These are phyloP conservation scores for Knoxia roxburghii DNA, from an alignment of 257 asterid genomes.

Conservation along the genomic window DNA sequence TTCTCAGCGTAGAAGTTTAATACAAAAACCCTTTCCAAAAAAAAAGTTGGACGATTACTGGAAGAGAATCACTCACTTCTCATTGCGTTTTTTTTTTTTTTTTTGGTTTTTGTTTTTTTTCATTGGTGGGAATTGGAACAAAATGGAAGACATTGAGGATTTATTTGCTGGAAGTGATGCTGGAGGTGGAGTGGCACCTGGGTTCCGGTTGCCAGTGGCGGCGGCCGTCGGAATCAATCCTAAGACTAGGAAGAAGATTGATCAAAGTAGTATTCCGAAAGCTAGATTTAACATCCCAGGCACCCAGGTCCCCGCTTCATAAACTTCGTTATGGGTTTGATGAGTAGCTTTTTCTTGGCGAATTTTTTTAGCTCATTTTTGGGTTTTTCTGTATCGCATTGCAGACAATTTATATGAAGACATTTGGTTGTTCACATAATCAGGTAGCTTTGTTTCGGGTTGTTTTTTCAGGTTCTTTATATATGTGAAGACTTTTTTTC, in stretches of 20 bases:
- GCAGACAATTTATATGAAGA: slow-evolving; percentile 88
- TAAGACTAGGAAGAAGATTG: slow-evolving; percentile 28
- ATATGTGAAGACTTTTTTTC: background rate
- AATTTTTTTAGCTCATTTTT: background rate
- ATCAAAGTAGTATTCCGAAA: slow-evolving; percentile 13
- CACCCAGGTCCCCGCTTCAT: slow-evolving; percentile 62
- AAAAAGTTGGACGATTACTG: too few species aligned
- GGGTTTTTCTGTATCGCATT: slow-evolving; percentile 10
- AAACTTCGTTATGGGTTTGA: background rate
- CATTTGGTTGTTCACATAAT: slow-evolving; percentile 92
- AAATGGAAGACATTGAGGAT: slow-evolving; percentile 89
- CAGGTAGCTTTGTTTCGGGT: slow-evolving; percentile 42
- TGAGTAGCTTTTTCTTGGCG: background rate
- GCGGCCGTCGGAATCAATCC: slow-evolving; percentile 62
- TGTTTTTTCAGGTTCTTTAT: background rate
- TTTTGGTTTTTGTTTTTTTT: too few species aligned
- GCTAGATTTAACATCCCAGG: slow-evolving; percentile 59
- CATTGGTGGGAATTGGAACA: too few species aligned
- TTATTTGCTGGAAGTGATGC: slow-evolving; percentile 38
- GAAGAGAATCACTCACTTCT: too few species aligned
- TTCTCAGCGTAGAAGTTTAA: too few species aligned
- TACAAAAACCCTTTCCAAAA: too few species aligned
- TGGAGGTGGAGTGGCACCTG: slow-evolving; percentile 67
- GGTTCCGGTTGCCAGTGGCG: slow-evolving; percentile 55
- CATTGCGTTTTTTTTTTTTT: too few species aligned